Base-by-base conservation (phyloP, 768 basidiomycete species). In the Psilocybe subaeruginosa region DNA sequence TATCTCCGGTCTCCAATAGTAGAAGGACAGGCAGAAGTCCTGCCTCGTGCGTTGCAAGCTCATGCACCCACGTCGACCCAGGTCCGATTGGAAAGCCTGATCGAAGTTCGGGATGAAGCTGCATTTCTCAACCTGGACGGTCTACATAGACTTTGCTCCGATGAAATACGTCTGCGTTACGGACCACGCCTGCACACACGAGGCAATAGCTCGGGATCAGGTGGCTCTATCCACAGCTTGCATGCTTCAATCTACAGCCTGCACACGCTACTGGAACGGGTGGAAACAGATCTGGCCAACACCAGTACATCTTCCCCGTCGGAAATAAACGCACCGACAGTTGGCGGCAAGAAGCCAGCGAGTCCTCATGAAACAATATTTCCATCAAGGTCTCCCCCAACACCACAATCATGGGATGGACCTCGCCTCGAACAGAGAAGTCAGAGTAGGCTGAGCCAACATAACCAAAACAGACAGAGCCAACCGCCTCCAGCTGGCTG, bases 51-150 rank as follows among this genome's bases (percentile, higher is more conserved):
- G 4, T 80, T 84, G 1, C 85, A 84, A 60, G 79, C 84, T 19
- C 74, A 74, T 39, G 76, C 80, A 33, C 73, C 74, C 27, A 78
- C 78, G 3, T 58, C 65, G 16, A 5, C 75, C 73, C 64, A 66
- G 54, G 54, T 79, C 2, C 84, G 85, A 8, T 76, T 92, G 17
- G 92, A 92, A 56, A 77, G 76, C 1, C 81, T 94, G 23, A 80
- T 91, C 47, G 89, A 92, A 62, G 83, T 93, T 23, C 85, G 91
- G 9, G 91, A 94, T 64, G 92, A 95, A 70, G 89, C 92, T 1
- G 77, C 78, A 45, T 92, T 86, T 68, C 84, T 94, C n/a, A 86
- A 84, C 29, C 85, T 94, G 55, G 80, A 81, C 0, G 82, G 81
- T 48, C 80, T 95, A 16, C 78, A 84, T 62, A 81, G 78, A 63